Evolutionary conservation across 495 filamentous ascomycete species (phyloP).

Genomic region (Penicillium simplicissimum): DNA sequence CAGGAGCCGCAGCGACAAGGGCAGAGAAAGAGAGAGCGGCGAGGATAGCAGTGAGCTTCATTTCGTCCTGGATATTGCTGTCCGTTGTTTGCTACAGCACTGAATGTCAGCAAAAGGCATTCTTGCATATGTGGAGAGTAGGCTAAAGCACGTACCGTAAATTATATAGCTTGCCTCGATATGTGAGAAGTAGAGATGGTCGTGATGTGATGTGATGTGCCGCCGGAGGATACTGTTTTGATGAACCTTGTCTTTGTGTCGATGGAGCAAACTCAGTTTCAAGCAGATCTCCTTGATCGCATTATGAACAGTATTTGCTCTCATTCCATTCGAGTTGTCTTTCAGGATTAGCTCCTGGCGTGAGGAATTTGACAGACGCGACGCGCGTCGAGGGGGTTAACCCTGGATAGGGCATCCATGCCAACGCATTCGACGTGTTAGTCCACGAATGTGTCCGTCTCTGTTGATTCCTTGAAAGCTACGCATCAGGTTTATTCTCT

Average conservation of each 20-base stretch:
- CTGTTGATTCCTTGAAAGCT: too few relatives aligned
- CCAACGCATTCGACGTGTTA: background rate
- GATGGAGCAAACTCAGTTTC: background rate
- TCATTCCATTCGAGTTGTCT: background rate
- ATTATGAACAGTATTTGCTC: background rate
- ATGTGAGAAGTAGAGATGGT: background rate
- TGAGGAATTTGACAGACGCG: background rate
- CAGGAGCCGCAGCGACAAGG: slow-evolving; percentile 13
- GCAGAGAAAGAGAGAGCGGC: slow-evolving; percentile 17
- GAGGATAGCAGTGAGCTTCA: slow-evolving; percentile 23
- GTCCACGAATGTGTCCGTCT: background rate
- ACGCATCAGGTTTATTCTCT: too few relatives aligned
- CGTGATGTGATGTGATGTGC: background rate
- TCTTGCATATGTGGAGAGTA: background rate
- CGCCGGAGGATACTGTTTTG: background rate
- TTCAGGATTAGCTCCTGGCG: background rate
- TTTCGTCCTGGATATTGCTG: background rate
- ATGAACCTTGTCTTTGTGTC: too few relatives aligned
- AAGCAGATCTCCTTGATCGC: background rate
- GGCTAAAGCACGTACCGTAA: background rate
- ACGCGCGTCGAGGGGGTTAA: background rate
- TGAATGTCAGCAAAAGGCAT: background rate
- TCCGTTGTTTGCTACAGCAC: background rate
- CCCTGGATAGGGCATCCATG: background rate
- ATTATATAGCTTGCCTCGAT: background rate